Conservation (phyloP, 78 protist species). For the Dictyostelium brefeldianum region DNA sequence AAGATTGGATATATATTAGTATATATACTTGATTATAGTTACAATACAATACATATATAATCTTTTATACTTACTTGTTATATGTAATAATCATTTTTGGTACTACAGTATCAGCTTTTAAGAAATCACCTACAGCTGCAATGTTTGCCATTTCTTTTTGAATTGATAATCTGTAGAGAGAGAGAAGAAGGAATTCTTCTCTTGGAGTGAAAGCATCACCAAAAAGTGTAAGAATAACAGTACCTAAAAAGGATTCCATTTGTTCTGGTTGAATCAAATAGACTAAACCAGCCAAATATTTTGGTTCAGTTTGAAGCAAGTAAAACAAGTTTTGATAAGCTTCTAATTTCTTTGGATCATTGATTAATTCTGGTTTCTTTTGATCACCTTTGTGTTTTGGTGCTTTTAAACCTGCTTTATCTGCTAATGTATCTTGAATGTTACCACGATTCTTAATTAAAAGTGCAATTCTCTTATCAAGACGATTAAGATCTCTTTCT, state of each 20-base stretch:
- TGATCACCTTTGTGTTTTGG: constrained; percentile 78
- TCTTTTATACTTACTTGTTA: constrained; percentile 56
- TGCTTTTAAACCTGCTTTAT: constrained; percentile 73
- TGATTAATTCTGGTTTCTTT: constrained; percentile 80
- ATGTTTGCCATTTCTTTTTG: constrained; percentile 84
- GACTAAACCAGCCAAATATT: constrained; percentile 89
- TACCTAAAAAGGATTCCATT: constrained; percentile 88
- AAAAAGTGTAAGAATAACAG: constrained; percentile 89
- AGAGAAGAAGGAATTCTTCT: constrained; percentile 90
- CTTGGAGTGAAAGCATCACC: constrained; percentile 94
- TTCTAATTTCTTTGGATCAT: constrained; percentile 87
- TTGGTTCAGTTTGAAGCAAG: constrained; percentile 90
- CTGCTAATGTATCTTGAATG: constrained; percentile 77
- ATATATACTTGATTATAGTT: no score
- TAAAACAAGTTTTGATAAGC: constrained; percentile 89
- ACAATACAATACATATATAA: no score
- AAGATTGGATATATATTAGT: no score
- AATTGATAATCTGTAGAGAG: constrained; percentile 84
- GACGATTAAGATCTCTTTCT: constrained; percentile 86
- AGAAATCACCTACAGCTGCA: constrained; percentile 84
- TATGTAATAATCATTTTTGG: constrained; percentile 91
- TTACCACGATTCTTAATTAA: constrained; percentile 90
- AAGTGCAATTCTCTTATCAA: constrained; percentile 90
- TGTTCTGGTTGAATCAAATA: constrained; percentile 85
- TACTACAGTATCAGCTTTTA: constrained; percentile 86